Conservation (phyloP, 192 early-diverging fungal species). For the Linnemannia zychae region DNA sequence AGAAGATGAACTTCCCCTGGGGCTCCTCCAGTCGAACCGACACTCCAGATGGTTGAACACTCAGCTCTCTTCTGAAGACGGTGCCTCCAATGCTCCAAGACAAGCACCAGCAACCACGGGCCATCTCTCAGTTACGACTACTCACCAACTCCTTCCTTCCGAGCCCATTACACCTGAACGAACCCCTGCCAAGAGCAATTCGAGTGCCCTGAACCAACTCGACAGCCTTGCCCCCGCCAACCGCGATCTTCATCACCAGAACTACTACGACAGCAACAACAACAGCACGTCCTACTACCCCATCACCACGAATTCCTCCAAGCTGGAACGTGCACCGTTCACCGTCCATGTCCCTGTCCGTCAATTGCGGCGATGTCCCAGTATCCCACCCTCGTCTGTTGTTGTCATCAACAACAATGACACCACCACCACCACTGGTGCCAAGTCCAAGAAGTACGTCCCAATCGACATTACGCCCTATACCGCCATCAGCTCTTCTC, state of each 20-base stretch:
- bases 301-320: neutral
- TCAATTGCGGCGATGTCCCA: conserved; percentile 13
- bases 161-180: conserved; percentile 31
- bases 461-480: conserved; percentile 21
- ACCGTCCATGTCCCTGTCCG: neutral
- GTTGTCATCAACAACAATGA: neutral
- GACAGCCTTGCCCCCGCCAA: neutral
- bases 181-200: neutral
- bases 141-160: conserved; percentile 24
- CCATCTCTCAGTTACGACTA: neutral
- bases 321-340: neutral
- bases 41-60: conserved; percentile 35
- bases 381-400: neutral
- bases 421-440: too few relatives aligned
- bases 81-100: neutral
- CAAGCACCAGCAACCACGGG: neutral
- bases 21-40: conserved; percentile 22
- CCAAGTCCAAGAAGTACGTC: conserved; percentile 7
- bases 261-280: neutral
- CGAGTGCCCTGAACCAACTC: neutral
- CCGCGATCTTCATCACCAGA: too few relatives aligned
- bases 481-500: neutral
- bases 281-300: neutral
- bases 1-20: conserved; percentile 37
- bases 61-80: conserved; percentile 32